Base-by-base conservation (phyloP, 1,139 yeast genomes). In the Yamadazyma sp. region DNA sequence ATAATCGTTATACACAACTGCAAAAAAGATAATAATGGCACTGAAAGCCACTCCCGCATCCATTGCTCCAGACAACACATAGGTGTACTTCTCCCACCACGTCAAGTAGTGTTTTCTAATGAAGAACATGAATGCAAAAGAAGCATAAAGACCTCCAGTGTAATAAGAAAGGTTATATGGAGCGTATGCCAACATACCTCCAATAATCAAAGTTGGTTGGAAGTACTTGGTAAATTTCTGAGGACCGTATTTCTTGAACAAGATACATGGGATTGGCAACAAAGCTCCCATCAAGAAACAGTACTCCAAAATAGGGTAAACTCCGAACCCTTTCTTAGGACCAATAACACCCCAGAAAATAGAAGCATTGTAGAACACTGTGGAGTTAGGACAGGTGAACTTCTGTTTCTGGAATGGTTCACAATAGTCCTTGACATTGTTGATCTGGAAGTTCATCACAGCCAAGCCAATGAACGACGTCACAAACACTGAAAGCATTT, bases 31-130 rank as follows among this genome's bases (percentile, higher is more conserved):
- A 34, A 80, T 59, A 27, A 78, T 57, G 1, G 80, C 73, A 45
- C 76, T 61, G 40, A 77, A 70, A 1, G 84, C 85, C 32, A 78
- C 72, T 28, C 86, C 86, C 4, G 85, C 79, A n/a, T 70, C 62
- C 35, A 80, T 57, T 7, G 78, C 82, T 37, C 78, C 71, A 9
- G 81, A 66, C 26, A 81, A 61, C n/a, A 82, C 72, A 53, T 80
- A 82, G 51, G 76, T 80, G 59, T 80, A 82, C 56, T 76, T 78
- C 45, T 75, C 80, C 82, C 83, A 80, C 82, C 84, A 76, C 14
- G 67, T 58, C 21, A 64, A 51, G 50, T 70, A 76, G 42, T 73
- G 62, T 46, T 61, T 67, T 47, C 70, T 75, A 48, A 79, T n/a
- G 54, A 65, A 61, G 49, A 65, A 65, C 77, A 78, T 80, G n/a